A percentile compares a stretch with the other conserved stretches of the same genome.
Evolutionary conservation across 2,329 filamentous ascomycete genomes (phyloP).

Genomic region (Cladophialophora carrionii): DNA sequence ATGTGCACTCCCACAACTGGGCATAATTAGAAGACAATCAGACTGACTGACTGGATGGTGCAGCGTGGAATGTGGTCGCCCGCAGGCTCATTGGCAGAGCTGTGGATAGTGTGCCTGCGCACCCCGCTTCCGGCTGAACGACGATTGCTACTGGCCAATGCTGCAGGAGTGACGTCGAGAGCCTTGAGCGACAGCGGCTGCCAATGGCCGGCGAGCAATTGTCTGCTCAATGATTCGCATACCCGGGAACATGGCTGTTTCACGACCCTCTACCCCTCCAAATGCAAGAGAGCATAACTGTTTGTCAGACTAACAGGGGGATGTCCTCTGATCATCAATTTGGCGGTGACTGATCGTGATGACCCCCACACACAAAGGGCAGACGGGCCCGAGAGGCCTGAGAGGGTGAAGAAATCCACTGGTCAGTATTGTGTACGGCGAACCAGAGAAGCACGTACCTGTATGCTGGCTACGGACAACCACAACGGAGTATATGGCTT

Average conservation of each 20-base stretch:
- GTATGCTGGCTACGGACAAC: not conserved
- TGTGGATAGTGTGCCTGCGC: not conserved
- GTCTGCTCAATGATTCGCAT: not conserved
- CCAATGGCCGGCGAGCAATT: not conserved
- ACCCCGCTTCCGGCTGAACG: not conserved
- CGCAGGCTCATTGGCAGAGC: slow-evolving; percentile 5
- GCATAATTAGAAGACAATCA: not conserved
- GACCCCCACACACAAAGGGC: not conserved
- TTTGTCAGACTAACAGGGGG: not conserved
- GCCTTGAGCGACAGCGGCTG: not conserved
- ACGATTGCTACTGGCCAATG: not conserved
- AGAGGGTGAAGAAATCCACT: not conserved
- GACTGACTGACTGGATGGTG: not conserved
- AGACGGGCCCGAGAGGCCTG: too few species aligned
- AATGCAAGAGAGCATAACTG: not conserved
- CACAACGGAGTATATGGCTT: not conserved
- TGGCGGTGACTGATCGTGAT: slow-evolving; percentile 4
- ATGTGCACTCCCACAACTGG: slow-evolving; percentile 15
- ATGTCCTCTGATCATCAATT: not conserved
- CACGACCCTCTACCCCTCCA: not conserved
- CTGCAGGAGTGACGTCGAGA: not conserved
- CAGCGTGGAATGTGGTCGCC: slow-evolving; percentile 2
- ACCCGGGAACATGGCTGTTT: not conserved
- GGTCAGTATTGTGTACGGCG: not conserved
- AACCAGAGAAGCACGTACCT: not conserved